Conservation (phyloP, 2,329 filamentous ascomycete genomes). For the Arachnopeziza araneosa region DNA sequence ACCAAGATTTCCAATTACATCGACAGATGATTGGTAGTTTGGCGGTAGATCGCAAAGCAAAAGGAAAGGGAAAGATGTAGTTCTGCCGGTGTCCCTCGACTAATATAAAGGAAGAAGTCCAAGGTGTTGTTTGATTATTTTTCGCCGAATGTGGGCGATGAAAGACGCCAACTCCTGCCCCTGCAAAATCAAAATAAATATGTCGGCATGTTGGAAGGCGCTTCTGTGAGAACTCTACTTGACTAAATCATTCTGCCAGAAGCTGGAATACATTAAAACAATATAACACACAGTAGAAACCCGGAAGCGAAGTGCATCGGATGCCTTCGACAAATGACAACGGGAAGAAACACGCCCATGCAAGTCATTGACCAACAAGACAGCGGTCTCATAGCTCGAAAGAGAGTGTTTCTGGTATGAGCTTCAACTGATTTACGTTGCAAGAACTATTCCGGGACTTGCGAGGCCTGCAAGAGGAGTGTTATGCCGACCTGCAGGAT, state of each 20-base stretch:
- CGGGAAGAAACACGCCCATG: background rate
- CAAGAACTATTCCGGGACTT: background rate
- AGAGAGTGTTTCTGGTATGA: background rate
- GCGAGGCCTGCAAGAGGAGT: background rate
- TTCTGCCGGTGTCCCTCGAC: no score
- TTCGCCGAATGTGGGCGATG: background rate
- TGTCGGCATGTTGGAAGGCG: background rate
- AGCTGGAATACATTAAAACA: background rate
- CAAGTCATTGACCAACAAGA: background rate
- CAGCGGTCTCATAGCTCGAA: background rate
- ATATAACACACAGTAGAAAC: background rate
- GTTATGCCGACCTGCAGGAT: background rate
- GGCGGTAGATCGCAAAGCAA: no score
- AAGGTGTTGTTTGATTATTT: background rate
- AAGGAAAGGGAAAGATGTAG: no score
- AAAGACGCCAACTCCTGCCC: background rate
- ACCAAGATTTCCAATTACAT: no score
- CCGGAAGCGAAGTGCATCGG: background rate
- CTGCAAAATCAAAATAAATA: background rate
- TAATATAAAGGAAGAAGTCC: background rate
- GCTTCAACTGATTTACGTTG: background rate
- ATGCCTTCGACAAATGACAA: background rate
- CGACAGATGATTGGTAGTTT: no score
- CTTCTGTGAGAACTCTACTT: background rate
- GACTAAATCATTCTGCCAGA: background rate